Percentiles rank a stretch among this genome's conserved stretches.
phyloP scores from a whole-genome alignment of 2,329 filamentous ascomycete genomes.

The Cordyceps militaris region DNA sequence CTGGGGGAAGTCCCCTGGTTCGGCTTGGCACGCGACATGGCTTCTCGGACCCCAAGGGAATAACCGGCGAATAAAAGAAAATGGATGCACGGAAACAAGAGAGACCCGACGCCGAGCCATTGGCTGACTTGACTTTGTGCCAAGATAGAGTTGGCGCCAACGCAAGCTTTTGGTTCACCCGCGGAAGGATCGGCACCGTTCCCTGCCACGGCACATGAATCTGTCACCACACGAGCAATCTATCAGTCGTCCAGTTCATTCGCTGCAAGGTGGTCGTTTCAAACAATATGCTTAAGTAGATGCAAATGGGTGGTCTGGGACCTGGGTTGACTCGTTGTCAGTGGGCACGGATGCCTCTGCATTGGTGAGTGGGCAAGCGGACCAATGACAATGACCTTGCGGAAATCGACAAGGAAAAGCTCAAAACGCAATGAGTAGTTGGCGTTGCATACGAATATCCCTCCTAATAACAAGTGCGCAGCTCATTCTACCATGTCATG shows the following conservation, averaged over 20 bases:
- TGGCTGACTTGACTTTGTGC: not conserved
- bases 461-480: too few species aligned
- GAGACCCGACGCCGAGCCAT: not conserved
- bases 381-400: not conserved
- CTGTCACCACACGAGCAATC: not conserved
- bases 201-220: not conserved
- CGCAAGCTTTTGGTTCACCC: not conserved
- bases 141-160: not conserved
- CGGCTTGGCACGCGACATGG: conserved; percentile 3
- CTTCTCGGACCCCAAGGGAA: not conserved
- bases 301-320: not conserved
- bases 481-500: too few species aligned
- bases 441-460: too few species aligned
- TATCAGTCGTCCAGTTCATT: not conserved
- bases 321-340: not conserved
- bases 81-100: not conserved
- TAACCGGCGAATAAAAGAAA: not conserved
- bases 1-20: not conserved
- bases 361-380: not conserved
- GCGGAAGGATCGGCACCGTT: too few species aligned
- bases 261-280: not conserved
- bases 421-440: too few species aligned
- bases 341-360: not conserved
- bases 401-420: too few species aligned
- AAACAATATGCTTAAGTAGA: not conserved